Conservation (phyloP, 495 filamentous ascomycete genomes). For the Chaetomium cochliodes region DNA sequence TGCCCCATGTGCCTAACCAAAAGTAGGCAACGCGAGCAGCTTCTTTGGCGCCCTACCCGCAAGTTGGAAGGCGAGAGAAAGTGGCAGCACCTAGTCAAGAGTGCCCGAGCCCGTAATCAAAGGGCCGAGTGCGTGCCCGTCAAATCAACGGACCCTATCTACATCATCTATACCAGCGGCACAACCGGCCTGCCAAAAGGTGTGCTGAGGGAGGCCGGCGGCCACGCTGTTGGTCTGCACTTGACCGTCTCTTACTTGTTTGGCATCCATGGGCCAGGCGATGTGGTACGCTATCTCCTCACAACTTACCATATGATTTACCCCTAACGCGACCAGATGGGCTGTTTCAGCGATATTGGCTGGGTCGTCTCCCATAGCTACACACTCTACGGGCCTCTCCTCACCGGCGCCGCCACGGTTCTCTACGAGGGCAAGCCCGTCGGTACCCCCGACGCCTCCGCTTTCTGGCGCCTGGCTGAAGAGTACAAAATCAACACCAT, state of each 20-base stretch:
- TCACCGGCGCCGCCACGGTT: constrained; percentile 81
- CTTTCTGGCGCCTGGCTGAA: constrained; percentile 83
- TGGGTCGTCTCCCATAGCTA: constrained; percentile 87
- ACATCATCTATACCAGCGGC: constrained; percentile 90
- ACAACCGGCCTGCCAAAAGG: constrained; percentile 90
- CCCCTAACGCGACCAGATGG: constrained; percentile 23
- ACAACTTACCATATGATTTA: not conserved
- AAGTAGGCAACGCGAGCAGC: constrained; percentile 62
- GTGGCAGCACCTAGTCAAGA: constrained; percentile 74
- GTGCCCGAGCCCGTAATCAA: constrained; percentile 60
- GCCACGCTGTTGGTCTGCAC: constrained; percentile 82
- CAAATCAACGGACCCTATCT: constrained; percentile 71
- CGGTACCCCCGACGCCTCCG: constrained; percentile 81
- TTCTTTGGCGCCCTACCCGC: constrained; percentile 66
- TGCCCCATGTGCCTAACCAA: not conserved
- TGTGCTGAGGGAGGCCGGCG: constrained; percentile 77
- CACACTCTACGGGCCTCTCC: constrained; percentile 73
- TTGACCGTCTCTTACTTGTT: constrained; percentile 78
- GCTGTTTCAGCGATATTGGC: constrained; percentile 64
- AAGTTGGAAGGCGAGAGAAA: constrained; percentile 66
- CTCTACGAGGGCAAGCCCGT: constrained; percentile 91
- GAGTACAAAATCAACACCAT: constrained; percentile 81
- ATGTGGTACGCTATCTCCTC: constrained; percentile 52
- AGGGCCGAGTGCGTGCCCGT: constrained; percentile 72
- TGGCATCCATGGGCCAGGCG: constrained; percentile 72